phyloP scores from a whole-genome alignment of 1,139 yeast genomes.

The Pichia sp. region DNA sequence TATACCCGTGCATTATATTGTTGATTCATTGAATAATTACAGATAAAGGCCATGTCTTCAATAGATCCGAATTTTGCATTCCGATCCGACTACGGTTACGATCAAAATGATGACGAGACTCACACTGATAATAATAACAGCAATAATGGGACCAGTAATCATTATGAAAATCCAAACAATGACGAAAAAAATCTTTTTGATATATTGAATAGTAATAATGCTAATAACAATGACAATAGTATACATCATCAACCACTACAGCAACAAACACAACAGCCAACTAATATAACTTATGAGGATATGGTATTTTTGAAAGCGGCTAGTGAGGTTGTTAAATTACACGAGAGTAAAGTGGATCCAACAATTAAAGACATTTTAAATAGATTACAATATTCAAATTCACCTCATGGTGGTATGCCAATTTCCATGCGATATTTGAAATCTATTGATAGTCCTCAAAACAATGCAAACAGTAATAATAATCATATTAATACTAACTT shows the following conservation, averaged over 20 bases:
- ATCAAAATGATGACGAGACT: background rate
- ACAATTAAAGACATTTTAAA: slow-evolving; percentile 46
- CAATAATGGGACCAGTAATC: background rate
- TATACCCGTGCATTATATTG: background rate
- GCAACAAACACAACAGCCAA: slow-evolving; percentile 19
- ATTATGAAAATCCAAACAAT: background rate
- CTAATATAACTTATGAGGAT: slow-evolving; percentile 27
- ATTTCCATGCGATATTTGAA: slow-evolving; percentile 21
- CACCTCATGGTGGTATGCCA: slow-evolving; percentile 43
- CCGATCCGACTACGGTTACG: background rate
- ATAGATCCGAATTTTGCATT: background rate
- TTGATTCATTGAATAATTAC: background rate
- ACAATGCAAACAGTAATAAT: background rate
- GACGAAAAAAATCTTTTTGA: background rate
- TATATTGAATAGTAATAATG: background rate
- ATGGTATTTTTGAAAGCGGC: slow-evolving; percentile 28
- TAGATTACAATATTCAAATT: slow-evolving; percentile 46
- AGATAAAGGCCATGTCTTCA: background rate
- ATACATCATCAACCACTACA: slow-evolving; percentile 21
- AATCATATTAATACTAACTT: background rate
- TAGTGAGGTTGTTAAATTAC: slow-evolving; percentile 27
- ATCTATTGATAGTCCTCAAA: slow-evolving; percentile 3
- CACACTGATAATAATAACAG: background rate
- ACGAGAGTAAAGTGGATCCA: slow-evolving; percentile 40
- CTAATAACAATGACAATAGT: background rate